Conservation (phyloP, 257 asterid genomes). For the Dorcoceras hygrometricum region DNA sequence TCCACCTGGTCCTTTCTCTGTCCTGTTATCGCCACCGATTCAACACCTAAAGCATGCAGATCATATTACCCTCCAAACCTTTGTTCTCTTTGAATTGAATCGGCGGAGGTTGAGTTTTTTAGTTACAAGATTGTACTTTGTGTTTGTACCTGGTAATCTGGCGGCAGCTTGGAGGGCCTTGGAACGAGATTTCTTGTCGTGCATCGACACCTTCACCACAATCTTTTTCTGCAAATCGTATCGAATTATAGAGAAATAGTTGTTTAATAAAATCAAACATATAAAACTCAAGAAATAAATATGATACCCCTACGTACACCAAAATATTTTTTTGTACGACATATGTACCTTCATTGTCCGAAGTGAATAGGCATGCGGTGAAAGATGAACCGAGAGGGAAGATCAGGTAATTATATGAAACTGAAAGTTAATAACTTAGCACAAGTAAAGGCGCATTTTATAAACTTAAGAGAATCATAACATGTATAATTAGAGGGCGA, state of each 20-base stretch:
- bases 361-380: background rate
- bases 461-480: background rate
- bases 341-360: background rate
- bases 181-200: constrained; percentile 39
- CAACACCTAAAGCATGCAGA: constrained; percentile 40
- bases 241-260: too few species aligned
- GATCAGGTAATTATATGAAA: too few species aligned
- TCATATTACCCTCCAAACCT: too few species aligned
- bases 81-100: too few species aligned
- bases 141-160: constrained; percentile 31
- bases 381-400: background rate
- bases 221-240: constrained; percentile 46
- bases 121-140: too few species aligned
- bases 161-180: constrained; percentile 43
- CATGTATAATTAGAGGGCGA: too few species aligned
- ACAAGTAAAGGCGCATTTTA: background rate
- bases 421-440: too few species aligned
- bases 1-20: constrained; percentile 38
- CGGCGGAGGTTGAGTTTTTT: too few species aligned
- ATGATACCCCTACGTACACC: too few species aligned
- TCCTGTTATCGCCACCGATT: constrained; percentile 43
- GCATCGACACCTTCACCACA: constrained; percentile 44
- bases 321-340: too few species aligned
- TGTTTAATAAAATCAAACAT: too few species aligned
- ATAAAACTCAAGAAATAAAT: too few species aligned